Conservation (phyloP, 2,329 filamentous ascomycete species). For the Fusarium nodosum region DNA sequence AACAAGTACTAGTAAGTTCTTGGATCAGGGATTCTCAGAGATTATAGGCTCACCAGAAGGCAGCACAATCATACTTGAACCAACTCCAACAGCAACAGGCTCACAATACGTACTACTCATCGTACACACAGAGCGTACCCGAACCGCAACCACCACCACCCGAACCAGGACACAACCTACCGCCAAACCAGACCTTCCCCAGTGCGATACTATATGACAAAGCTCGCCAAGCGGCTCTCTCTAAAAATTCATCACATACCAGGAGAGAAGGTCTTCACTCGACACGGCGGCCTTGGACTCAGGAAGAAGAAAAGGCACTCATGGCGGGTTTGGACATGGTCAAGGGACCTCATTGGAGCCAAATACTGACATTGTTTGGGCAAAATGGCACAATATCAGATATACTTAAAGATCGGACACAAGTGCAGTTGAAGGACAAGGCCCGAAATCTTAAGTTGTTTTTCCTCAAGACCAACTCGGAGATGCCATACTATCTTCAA, state of each 20-base stretch:
- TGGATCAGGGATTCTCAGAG: background rate
- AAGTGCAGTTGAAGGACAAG: conserved; percentile 94
- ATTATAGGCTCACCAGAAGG: conserved; percentile 51
- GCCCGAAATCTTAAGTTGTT: conserved; percentile 90
- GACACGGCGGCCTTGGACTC: conserved; percentile 84
- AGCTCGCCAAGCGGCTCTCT: conserved; percentile 70
- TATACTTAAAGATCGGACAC: conserved; percentile 87
- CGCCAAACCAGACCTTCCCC: conserved; percentile 69
- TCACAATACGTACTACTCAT: conserved; percentile 54
- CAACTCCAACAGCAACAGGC: conserved; percentile 57
- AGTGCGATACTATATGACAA: conserved; percentile 70
- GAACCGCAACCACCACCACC: conserved; percentile 52
- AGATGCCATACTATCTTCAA: conserved; percentile 89
- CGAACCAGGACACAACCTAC: conserved; percentile 58
- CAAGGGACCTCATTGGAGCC: conserved; percentile 92
- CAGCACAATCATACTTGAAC: conserved; percentile 55
- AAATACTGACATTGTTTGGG: conserved; percentile 88
- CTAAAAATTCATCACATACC: conserved; percentile 68
- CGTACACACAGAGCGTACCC: conserved; percentile 55
- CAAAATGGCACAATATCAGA: conserved; percentile 83
- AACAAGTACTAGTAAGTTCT: conserved; percentile 55
- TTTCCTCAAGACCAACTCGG: conserved; percentile 90
- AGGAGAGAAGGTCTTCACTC: conserved; percentile 70
- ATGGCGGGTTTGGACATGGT: conserved; percentile 91
- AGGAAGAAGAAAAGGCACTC: conserved; percentile 89